phyloP scores from a whole-genome alignment of 2,329 filamentous ascomycete species.

The Diaporthe ilicicola region DNA sequence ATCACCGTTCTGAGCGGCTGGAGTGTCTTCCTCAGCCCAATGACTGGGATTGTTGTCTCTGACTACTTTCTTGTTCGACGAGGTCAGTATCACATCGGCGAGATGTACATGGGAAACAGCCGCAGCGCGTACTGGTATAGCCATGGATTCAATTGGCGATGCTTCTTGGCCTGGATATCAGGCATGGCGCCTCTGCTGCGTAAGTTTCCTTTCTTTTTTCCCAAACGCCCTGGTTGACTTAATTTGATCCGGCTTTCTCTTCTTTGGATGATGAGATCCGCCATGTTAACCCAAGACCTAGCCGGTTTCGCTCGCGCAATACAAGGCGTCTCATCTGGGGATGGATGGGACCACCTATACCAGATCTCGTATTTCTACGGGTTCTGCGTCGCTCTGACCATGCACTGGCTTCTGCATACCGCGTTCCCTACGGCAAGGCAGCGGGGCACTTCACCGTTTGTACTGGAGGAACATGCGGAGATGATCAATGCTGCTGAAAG shows the following conservation, averaged over 20 bases:
- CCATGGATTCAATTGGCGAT: constrained; percentile 54
- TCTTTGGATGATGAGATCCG: too few relatives aligned
- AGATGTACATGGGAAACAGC: constrained; percentile 50
- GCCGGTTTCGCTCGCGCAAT: constrained; percentile 41
- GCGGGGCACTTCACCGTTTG: constrained; percentile 39
- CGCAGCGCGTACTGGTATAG: constrained; percentile 53
- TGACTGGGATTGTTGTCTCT: constrained; percentile 54
- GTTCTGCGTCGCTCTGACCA: constrained; percentile 37
- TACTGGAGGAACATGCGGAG: constrained; percentile 38
- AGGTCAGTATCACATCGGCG: constrained; percentile 50
- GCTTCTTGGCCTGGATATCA: constrained; percentile 49
- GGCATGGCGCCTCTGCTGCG: constrained; percentile 46
- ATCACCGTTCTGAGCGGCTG: constrained; percentile 42
- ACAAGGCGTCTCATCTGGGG: constrained; percentile 33
- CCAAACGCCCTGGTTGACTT: too few relatives aligned
- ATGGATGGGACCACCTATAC: constrained; percentile 44
- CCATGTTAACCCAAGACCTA: not conserved
- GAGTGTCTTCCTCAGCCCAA: constrained; percentile 56
- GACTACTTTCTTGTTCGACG: constrained; percentile 55
- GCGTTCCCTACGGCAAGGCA: constrained; percentile 39
- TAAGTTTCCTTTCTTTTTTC: constrained; percentile 32
- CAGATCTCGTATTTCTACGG: constrained; percentile 43
- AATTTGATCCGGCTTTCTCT: too few relatives aligned
- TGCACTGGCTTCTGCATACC: constrained; percentile 37
- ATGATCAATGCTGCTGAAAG: constrained; percentile 14